These are phyloP conservation scores for Syncephalastrum sp. DNA, from an alignment of 371 early-diverging fungal species.

Conservation along the genomic window DNA sequence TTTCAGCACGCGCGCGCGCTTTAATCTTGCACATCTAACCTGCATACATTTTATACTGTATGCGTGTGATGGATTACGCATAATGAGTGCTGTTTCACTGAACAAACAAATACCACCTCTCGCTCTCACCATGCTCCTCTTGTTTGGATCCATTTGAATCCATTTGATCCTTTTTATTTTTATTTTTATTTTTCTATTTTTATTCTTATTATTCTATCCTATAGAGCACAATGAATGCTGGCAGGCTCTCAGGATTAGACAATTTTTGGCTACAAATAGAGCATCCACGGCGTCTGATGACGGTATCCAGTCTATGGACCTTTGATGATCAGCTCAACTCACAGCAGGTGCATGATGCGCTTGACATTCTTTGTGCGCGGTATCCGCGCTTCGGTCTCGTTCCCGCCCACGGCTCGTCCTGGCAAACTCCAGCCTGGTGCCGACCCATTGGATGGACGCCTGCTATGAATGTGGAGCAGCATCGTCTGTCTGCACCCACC, in stretches of 20 bases:
- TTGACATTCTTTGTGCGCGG: constrained; percentile 20
- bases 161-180: too few relatives aligned
- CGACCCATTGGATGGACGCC: constrained; percentile 17
- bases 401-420: constrained; percentile 16
- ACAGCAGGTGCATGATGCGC: constrained; percentile 10
- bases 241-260: constrained; percentile 24
- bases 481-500: constrained; percentile 24
- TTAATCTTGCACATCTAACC: too few relatives aligned
- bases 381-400: constrained; percentile 27
- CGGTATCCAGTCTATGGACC: constrained; percentile 32
- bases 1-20: too few relatives aligned
- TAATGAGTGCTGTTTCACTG: too few relatives aligned
- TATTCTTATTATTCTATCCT: too few relatives aligned
- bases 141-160: too few relatives aligned
- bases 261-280: constrained; percentile 31
- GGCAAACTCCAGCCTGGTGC: constrained; percentile 25
- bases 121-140: too few relatives aligned
- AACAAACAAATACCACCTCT: too few relatives aligned
- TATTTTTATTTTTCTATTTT: too few relatives aligned
- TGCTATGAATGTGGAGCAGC: constrained; percentile 16
- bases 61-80: too few relatives aligned
- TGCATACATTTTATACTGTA: too few relatives aligned
- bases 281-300: constrained; percentile 32
- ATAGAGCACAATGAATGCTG: too few relatives aligned
- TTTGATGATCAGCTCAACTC: constrained; percentile 22